phyloP scores from a whole-genome alignment of 768 basidiomycete genomes.

The Rhodotorula sphaerocarpa region DNA sequence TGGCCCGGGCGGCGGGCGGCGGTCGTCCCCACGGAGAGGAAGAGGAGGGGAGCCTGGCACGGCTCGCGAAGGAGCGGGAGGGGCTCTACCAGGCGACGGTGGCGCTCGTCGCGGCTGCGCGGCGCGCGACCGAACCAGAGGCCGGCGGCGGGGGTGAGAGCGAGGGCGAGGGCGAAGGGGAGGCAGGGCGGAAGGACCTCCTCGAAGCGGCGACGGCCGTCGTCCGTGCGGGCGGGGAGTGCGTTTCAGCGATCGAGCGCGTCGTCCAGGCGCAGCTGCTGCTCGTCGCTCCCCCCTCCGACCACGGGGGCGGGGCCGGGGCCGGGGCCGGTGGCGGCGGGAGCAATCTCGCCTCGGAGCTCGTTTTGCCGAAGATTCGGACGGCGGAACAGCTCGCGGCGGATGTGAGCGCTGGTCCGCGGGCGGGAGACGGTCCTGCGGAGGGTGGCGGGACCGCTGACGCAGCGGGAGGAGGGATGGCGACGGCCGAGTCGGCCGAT shows the following conservation, averaged over 20 bases:
- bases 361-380: slow-evolving; percentile 15
- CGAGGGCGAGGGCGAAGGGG: slow-evolving; percentile 54
- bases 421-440: too few species aligned
- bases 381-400: background rate
- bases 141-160: slow-evolving; percentile 42
- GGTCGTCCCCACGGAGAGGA: too few species aligned
- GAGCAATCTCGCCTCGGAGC: too few species aligned
- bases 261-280: slow-evolving; percentile 49
- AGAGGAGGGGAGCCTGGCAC: too few species aligned
- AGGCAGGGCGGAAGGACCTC: slow-evolving; percentile 68
- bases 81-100: slow-evolving; percentile 75
- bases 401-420: background rate
- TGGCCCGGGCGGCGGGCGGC: slow-evolving; percentile 43
- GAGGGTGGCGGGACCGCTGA: too few species aligned
- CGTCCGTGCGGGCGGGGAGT: slow-evolving; percentile 77
- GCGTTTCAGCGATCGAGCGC: slow-evolving; percentile 73
- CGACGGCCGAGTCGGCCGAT: slow-evolving; percentile 1
- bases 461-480: too few species aligned
- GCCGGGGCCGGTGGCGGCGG: too few species aligned
- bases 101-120: slow-evolving; percentile 77
- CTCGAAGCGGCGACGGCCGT: slow-evolving; percentile 81
- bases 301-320: too few species aligned
- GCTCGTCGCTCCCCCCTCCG: too few species aligned
- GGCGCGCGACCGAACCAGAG: slow-evolving; percentile 57
- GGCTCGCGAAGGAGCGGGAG: slow-evolving; percentile 65